A percentile compares a stretch with the other conserved stretches of the same genome.
phyloP scores from a whole-genome alignment of 345 rosid species.

The Eucalyptus albens region DNA sequence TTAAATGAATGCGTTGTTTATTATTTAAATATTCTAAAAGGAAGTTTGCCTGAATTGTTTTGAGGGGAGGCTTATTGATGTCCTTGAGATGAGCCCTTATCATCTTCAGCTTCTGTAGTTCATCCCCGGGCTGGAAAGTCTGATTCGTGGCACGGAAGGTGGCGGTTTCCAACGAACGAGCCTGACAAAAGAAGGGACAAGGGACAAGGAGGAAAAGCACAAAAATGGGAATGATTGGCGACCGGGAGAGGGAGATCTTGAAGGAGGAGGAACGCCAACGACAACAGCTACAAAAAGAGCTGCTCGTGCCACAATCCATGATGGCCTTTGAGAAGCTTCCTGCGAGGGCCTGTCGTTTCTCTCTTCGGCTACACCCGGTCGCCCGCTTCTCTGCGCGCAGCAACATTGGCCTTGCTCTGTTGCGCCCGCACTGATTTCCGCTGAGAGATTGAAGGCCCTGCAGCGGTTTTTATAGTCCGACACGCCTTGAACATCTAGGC shows the following conservation, averaged over 20 bases:
- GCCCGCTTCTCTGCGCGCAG: not conserved
- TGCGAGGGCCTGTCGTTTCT: not conserved
- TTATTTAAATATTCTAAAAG: not conserved
- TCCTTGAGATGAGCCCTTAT: slow-evolving; percentile 46
- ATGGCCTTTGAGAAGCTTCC: slow-evolving; percentile 7
- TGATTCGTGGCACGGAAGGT: slow-evolving; percentile 23
- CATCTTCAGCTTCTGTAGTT: slow-evolving; percentile 38
- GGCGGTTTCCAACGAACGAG: slow-evolving; percentile 18
- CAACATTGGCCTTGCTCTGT: slow-evolving; percentile 31
- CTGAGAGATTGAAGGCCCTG: slow-evolving; percentile 18
- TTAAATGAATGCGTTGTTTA: too few species aligned
- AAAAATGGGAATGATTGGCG: slow-evolving; percentile 21
- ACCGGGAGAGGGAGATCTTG: not conserved
- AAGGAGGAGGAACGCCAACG: not conserved
- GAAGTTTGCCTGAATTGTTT: slow-evolving; percentile 66
- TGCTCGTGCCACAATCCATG: not conserved
- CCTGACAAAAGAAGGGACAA: slow-evolving; percentile 34
- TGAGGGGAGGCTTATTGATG: slow-evolving; percentile 80
- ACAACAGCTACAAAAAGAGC: not conserved
- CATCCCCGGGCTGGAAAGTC: slow-evolving; percentile 60
- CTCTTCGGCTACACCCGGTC: not conserved
- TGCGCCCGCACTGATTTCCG: not conserved
- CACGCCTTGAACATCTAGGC: not conserved
- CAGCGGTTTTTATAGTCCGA: slow-evolving; percentile 1
- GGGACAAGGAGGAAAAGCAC: slow-evolving; percentile 27